Percentiles rank a stretch among this genome's conserved stretches.
Evolutionary conservation across 2,329 filamentous ascomycete genomes (phyloP).

Genomic region (Cladosporium sp.): DNA sequence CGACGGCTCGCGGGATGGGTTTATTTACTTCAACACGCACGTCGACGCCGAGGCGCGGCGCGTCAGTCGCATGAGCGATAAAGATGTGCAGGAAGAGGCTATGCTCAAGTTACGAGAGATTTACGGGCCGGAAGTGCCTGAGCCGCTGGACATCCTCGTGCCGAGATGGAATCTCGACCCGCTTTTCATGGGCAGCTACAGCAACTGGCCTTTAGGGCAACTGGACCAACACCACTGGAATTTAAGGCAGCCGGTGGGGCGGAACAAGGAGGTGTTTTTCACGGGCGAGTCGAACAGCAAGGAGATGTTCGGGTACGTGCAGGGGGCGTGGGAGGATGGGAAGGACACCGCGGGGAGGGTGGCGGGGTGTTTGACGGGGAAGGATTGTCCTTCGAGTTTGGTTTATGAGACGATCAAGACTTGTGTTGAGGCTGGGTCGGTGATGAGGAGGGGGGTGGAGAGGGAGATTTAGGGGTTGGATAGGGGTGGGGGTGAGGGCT

Average conservation of each 20-base stretch:
- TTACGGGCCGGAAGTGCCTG: slow-evolving; percentile 57
- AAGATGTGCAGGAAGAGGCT: slow-evolving; percentile 53
- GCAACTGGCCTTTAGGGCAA: slow-evolving; percentile 63
- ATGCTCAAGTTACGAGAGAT: slow-evolving; percentile 57
- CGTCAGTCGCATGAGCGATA: slow-evolving; percentile 57
- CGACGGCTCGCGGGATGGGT: slow-evolving; percentile 47
- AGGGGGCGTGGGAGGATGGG: slow-evolving; percentile 9
- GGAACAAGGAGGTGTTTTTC: slow-evolving; percentile 5
- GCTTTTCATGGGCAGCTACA: slow-evolving; percentile 59
- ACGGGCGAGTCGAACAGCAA: slow-evolving; percentile 3
- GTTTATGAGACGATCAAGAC: slow-evolving; percentile 10
- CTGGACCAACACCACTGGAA: slow-evolving; percentile 62
- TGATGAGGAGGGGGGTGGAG: neutral
- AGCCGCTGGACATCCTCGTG: slow-evolving; percentile 58
- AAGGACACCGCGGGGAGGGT: slow-evolving; percentile 4
- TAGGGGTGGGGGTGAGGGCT: too few species aligned
- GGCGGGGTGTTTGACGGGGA: slow-evolving; percentile 5
- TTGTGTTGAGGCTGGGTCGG: neutral
- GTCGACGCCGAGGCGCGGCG: slow-evolving; percentile 53
- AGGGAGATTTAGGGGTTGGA: neutral
- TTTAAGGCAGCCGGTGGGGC: slow-evolving; percentile 57
- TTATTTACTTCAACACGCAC: slow-evolving; percentile 62
- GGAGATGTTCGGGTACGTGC: slow-evolving; percentile 9
- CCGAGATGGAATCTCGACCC: slow-evolving; percentile 53
- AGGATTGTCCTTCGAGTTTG: slow-evolving; percentile 1